Percentiles rank a stretch among this genome's conserved stretches.
These are phyloP conservation scores for Ilex paraguariensis DNA, from an alignment of 305 asterid species.

Conservation along the genomic window DNA sequence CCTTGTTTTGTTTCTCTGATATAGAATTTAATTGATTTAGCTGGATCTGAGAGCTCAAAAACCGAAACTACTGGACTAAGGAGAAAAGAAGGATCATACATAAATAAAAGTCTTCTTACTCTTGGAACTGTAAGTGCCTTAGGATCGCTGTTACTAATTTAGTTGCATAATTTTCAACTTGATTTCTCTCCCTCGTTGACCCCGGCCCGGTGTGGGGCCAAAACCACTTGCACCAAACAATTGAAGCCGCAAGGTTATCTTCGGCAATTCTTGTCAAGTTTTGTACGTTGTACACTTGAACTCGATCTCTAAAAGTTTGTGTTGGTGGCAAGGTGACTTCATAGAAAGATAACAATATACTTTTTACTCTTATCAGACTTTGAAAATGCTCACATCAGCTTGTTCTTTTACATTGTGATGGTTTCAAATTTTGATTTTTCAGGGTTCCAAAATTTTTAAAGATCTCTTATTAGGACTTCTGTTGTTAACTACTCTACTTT, in stretches of 20 bases:
- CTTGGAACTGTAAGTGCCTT: conserved; percentile 88
- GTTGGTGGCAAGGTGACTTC: too few species aligned
- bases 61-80: too few species aligned
- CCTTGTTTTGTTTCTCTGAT: conserved; percentile 17
- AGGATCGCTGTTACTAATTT: background rate
- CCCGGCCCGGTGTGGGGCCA: too few species aligned
- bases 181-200: too few species aligned
- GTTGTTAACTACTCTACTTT: conserved; percentile 14
- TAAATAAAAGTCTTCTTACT: conserved; percentile 66
- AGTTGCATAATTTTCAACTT: too few species aligned
- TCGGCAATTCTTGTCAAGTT: too few species aligned
- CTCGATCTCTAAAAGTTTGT: background rate
- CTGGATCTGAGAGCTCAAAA: conserved; percentile 33
- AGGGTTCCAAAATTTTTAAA: too few species aligned
- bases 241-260: too few species aligned
- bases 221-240: too few species aligned
- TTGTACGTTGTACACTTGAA: background rate
- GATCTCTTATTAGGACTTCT: background rate
- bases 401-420: background rate
- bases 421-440: background rate
- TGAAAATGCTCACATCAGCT: background rate
- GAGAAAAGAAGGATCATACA: too few species aligned
- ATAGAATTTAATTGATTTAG: conserved; percentile 93
- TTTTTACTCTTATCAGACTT: background rate
- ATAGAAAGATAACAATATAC: too few species aligned